A percentile compares a stretch with the other conserved stretches of the same genome.
These are phyloP conservation scores for Acacia concinna DNA, from an alignment of 331 rosid genomes.

Conservation along the genomic window DNA sequence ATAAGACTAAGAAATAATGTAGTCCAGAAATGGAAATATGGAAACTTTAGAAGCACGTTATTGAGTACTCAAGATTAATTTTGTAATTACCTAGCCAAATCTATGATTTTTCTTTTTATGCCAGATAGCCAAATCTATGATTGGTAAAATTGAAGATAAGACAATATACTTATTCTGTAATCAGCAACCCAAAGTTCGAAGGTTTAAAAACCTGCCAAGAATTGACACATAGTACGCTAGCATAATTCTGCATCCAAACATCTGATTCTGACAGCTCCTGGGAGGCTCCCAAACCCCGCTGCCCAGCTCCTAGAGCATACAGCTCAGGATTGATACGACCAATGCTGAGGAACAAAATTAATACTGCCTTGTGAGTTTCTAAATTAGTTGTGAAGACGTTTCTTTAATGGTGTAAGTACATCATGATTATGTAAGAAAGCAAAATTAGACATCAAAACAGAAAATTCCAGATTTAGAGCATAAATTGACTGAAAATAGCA, in stretches of 20 bases:
- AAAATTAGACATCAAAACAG: conserved; percentile 26
- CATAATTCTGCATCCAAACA: conserved; percentile 78
- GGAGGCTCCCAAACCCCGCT: conserved; percentile 50
- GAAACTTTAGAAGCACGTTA: conserved; percentile 14
- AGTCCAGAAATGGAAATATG: conserved; percentile 8
- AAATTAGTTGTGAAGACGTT: conserved; percentile 26
- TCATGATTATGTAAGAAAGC: conserved; percentile 18
- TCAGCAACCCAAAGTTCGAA: conserved; percentile 23
- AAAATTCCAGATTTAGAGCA: conserved; percentile 25
- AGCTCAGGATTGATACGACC: conserved; percentile 84
- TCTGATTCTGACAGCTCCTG: conserved; percentile 51
- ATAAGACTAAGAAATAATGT: conserved; percentile 1
- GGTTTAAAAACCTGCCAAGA: conserved; percentile 80
- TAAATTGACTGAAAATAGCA: background rate
- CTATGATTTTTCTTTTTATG: too few species aligned
- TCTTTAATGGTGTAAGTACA: conserved; percentile 13
- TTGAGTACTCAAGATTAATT: conserved; percentile 18
- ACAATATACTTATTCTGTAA: background rate
- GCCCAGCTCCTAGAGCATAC: conserved; percentile 74
- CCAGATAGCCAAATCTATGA: conserved; percentile 20
- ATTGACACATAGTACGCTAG: conserved; percentile 74
- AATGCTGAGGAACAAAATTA: conserved; percentile 68
- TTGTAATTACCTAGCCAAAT: conserved; percentile 23
- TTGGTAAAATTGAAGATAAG: conserved; percentile 12
- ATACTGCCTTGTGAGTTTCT: conserved; percentile 25